These are phyloP conservation scores for Cordyceps tenuipes DNA, from an alignment of 2,329 filamentous ascomycete genomes.

Conservation along the genomic window DNA sequence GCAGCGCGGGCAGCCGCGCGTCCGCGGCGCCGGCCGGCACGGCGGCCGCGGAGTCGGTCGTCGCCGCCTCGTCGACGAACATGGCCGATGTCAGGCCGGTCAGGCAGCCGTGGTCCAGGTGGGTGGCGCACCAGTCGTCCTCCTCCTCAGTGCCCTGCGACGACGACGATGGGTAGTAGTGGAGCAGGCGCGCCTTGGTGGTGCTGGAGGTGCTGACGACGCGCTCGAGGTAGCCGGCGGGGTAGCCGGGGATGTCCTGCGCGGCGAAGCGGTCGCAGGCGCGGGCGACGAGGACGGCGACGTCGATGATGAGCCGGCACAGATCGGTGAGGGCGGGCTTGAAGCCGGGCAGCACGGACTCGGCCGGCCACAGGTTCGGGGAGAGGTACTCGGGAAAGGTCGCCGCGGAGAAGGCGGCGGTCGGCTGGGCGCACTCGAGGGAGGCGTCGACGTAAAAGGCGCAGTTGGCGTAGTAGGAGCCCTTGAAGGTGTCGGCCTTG, in stretches of 20 bases:
- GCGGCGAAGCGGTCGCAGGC: conserved; percentile 82
- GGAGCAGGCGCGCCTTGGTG: conserved; percentile 83
- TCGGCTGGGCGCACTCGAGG: conserved; percentile 55
- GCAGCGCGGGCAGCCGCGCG: conserved; percentile 41
- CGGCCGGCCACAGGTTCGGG: conserved; percentile 78
- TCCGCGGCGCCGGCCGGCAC: conserved; percentile 21
- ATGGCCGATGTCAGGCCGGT: conserved; percentile 92
- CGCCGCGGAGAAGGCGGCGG: conserved; percentile 44
- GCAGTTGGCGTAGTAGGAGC: conserved; percentile 78
- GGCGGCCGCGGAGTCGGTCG: conserved; percentile 29
- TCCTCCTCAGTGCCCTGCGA: conserved; percentile 42
- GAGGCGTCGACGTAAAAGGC: conserved; percentile 62
- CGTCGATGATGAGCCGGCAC: conserved; percentile 80
- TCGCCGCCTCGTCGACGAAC: conserved; percentile 94
- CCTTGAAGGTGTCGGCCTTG: conserved; percentile 71
- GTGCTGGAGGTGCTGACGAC: conserved; percentile 80
- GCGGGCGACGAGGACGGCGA: conserved; percentile 78
- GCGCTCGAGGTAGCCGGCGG: conserved; percentile 69
- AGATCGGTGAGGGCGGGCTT: conserved; percentile 62
- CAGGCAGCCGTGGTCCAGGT: conserved; percentile 86
- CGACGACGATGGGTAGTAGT: conserved; percentile 99
- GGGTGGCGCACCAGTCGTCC: conserved; percentile 91
- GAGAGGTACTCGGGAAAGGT: conserved; percentile 83
- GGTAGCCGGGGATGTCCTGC: conserved; percentile 69
- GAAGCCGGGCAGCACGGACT: conserved; percentile 66